Evolutionary conservation across 352 stramenopile species (phyloP).

Genomic region (Thalassiosira oceanica): DNA sequence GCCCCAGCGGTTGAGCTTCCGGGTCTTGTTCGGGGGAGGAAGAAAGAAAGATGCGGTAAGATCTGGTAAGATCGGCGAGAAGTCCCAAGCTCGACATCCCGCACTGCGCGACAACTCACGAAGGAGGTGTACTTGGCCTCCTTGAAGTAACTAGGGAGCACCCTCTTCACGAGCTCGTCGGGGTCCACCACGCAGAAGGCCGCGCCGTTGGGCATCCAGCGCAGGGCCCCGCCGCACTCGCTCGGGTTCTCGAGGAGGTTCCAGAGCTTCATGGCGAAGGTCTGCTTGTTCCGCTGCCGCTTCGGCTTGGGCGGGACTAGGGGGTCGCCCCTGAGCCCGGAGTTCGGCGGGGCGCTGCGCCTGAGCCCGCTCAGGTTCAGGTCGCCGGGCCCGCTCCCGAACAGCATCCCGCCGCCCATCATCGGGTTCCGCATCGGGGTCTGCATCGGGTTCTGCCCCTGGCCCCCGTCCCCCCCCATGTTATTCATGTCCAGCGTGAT

Average conservation of each 20-base stretch:
- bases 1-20: slow-evolving; percentile 32
- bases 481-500: no score
- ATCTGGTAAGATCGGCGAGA: no score
- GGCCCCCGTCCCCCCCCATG: no score
- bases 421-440: no score
- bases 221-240: slow-evolving; percentile 43
- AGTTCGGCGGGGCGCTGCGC: no score
- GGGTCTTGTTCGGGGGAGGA: slow-evolving; percentile 5
- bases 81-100: not conserved
- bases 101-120: slow-evolving; percentile 18
- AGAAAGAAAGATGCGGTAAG: not conserved
- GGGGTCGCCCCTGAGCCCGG: no score
- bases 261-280: slow-evolving; percentile 46
- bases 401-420: no score
- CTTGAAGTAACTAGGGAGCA: slow-evolving; percentile 59
- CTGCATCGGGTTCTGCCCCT: no score
- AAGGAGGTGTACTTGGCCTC: slow-evolving; percentile 60
- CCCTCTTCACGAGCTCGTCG: slow-evolving; percentile 40
- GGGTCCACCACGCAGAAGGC: slow-evolving; percentile 51
- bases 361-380: no score
- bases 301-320: slow-evolving; percentile 5
- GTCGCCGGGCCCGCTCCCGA: no score
- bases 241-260: slow-evolving; percentile 48
- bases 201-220: slow-evolving; percentile 55
- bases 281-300: slow-evolving; percentile 18